These are phyloP conservation scores for Raphanus sativus DNA, from an alignment of 345 rosid genomes.

Conservation along the genomic window DNA sequence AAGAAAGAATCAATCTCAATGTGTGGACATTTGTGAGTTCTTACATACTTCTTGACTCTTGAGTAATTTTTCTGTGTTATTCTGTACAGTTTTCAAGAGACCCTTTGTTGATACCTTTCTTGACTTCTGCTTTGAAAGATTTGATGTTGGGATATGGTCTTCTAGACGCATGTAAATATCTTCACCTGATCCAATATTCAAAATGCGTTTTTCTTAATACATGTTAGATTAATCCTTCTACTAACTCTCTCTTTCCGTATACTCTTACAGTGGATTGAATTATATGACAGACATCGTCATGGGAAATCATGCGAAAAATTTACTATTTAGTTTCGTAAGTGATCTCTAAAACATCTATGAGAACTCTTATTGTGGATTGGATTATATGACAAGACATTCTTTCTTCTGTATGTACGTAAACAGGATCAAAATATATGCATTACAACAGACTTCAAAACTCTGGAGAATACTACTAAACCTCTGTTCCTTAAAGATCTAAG, in stretches of 20 bases:
- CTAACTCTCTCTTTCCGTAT: conserved; percentile 1
- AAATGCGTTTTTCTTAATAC: not conserved
- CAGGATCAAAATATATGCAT: conserved; percentile 70
- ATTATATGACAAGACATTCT: too few species aligned
- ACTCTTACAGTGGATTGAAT: conserved; percentile 28
- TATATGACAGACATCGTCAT: conserved; percentile 27
- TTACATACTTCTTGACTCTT: conserved; percentile 11
- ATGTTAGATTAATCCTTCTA: not conserved
- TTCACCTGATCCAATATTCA: conserved; percentile 5
- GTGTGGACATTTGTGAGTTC: not conserved
- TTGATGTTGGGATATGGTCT: conserved; percentile 87
- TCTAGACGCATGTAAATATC: conserved; percentile 63
- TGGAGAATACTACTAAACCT: conserved; percentile 58
- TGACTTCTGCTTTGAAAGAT: conserved; percentile 74
- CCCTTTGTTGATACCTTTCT: conserved; percentile 68
- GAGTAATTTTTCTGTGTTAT: conserved; percentile 14
- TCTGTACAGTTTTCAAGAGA: conserved; percentile 66
- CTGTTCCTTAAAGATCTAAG: conserved; percentile 76
- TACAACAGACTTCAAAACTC: conserved; percentile 48
- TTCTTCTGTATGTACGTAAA: not conserved
- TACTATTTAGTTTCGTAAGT: conserved; percentile 35
- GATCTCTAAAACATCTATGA: conserved; percentile 2
- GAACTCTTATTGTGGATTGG: not conserved
- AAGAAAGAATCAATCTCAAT: conserved; percentile 19
- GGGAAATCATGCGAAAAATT: conserved; percentile 17